phyloP scores from a whole-genome alignment of 768 basidiomycete species.

The Amanita exitialis region DNA sequence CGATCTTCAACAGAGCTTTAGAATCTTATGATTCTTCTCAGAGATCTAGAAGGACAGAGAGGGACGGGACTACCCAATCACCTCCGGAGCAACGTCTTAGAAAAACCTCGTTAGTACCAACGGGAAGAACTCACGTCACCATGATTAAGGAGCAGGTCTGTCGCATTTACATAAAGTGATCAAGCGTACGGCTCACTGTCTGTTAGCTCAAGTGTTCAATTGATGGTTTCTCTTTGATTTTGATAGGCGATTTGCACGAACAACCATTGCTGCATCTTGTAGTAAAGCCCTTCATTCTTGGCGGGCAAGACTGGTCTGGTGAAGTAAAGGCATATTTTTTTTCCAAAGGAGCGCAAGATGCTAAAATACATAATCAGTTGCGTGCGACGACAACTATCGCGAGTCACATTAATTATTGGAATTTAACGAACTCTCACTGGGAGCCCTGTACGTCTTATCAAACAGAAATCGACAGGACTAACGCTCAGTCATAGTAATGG shows the following conservation, averaged over 20 bases:
- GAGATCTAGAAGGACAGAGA: slow-evolving; percentile 7
- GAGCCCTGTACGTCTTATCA: slow-evolving; percentile 62
- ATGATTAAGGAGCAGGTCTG: slow-evolving; percentile 78
- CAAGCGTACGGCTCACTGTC: neutral
- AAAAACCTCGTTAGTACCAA: slow-evolving; percentile 4
- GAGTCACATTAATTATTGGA: slow-evolving; percentile 90
- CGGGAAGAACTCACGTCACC: slow-evolving; percentile 32
- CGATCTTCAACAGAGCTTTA: slow-evolving; percentile 80
- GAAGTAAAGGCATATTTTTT: slow-evolving; percentile 41
- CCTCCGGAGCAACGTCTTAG: neutral
- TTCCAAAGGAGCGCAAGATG: neutral
- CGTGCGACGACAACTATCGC: slow-evolving; percentile 76
- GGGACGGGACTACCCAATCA: neutral
- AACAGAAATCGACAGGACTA: neutral
- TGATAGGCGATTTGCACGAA: slow-evolving; percentile 93
- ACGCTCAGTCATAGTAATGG: slow-evolving; percentile 56
- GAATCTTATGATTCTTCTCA: slow-evolving; percentile 55
- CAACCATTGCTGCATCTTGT: slow-evolving; percentile 88
- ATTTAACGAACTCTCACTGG: slow-evolving; percentile 96
- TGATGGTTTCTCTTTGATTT: slow-evolving; percentile 85
- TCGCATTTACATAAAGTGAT: neutral
- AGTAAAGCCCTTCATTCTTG: slow-evolving; percentile 73
- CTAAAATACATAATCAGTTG: slow-evolving; percentile 37
- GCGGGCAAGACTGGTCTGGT: slow-evolving; percentile 90
- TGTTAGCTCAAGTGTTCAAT: slow-evolving; percentile 72